phyloP scores from a whole-genome alignment of 2,329 filamentous ascomycete species.

The Paracoccidioides lutzii region DNA sequence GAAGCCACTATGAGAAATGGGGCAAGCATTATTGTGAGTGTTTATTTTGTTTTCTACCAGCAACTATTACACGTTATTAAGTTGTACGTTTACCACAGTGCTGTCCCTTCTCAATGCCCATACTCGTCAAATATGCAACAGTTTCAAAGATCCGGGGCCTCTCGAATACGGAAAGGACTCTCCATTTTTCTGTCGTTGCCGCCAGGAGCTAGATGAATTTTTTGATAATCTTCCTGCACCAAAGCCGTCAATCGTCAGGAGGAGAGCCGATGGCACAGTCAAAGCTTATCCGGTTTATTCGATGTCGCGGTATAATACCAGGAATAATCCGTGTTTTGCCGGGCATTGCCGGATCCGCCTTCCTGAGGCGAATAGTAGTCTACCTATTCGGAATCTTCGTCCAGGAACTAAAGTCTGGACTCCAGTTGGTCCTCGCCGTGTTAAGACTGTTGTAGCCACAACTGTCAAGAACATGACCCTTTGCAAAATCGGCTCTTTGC shows the following conservation, averaged over 20 bases:
- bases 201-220: conserved; percentile 37
- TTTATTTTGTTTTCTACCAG: neutral
- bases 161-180: conserved; percentile 41
- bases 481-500: conserved; percentile 35
- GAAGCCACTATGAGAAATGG: conserved; percentile 38
- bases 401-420: conserved; percentile 40
- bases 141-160: conserved; percentile 49
- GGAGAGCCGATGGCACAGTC: neutral
- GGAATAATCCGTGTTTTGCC: conserved; percentile 40
- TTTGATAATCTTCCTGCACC: conserved; percentile 23
- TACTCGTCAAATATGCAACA: conserved; percentile 45
- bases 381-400: conserved; percentile 35
- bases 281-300: conserved; percentile 9
- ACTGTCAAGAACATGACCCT: conserved; percentile 29
- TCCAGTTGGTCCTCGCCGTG: conserved; percentile 36
- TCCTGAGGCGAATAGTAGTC: conserved; percentile 24
- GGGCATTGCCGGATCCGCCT: conserved; percentile 37
- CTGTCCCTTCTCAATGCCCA: conserved; percentile 46
- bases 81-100: conserved; percentile 17
- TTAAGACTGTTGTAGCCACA: conserved; percentile 42
- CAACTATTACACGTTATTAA: neutral
- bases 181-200: conserved; percentile 40
- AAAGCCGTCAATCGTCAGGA: conserved; percentile 9
- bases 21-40: conserved; percentile 39
- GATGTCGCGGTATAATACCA: conserved; percentile 37